phyloP scores from a whole-genome alignment of 805 yeast species.

The Wickerhamomyces ciferrii region DNA sequence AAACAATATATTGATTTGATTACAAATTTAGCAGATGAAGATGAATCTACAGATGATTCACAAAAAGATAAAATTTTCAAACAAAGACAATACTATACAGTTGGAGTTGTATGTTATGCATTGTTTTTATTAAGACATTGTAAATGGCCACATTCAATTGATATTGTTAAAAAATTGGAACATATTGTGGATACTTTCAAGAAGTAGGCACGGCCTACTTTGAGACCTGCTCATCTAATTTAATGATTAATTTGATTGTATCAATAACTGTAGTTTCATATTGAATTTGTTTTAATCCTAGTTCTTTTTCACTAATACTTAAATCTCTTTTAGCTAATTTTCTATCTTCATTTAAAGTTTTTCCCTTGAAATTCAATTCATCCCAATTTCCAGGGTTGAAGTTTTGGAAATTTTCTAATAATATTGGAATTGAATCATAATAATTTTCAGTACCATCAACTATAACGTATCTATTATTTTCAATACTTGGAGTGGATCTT shows the following conservation, averaged over 20 bases:
- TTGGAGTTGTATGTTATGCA: background rate
- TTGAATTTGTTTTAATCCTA: slow-evolving; percentile 1
- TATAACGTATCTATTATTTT: slow-evolving; percentile 6
- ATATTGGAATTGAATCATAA: slow-evolving; percentile 1
- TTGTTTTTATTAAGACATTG: background rate
- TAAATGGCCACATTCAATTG: background rate
- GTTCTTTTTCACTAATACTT: slow-evolving; percentile 2
- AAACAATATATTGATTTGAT: background rate
- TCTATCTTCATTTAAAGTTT: background rate
- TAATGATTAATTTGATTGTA: no score
- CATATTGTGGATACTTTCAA: background rate
- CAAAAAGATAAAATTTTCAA: background rate
- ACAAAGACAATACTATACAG: background rate
- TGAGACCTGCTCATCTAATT: background rate
- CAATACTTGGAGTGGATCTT: slow-evolving; percentile 1
- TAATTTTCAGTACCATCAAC: slow-evolving; percentile 6
- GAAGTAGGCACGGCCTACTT: no score
- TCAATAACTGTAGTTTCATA: slow-evolving; percentile 1
- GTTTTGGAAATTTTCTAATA: background rate
- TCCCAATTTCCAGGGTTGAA: background rate
- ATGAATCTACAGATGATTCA: background rate
- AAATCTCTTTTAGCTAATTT: slow-evolving; percentile 5
- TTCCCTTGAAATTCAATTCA: background rate
- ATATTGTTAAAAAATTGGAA: background rate
- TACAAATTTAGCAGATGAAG: background rate